Conservation (phyloP, 1,284 basidiomycete genomes). For the Boletus holoroseus region DNA sequence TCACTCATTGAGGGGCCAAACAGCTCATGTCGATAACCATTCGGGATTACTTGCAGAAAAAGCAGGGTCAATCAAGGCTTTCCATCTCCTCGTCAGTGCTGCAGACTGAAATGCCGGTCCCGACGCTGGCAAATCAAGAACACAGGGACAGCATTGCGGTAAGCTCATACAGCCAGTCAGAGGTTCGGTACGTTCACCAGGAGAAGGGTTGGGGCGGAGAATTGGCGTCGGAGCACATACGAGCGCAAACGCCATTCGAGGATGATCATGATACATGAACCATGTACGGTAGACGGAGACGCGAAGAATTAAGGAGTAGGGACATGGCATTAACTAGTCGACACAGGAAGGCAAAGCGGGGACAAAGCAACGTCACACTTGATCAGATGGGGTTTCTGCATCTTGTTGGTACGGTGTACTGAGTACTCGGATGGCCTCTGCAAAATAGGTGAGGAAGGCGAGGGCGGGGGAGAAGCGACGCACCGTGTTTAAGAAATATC, state of each 20-base stretch:
- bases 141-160: conserved; percentile 31
- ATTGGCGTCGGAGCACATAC: conserved; percentile 25
- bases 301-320: not conserved
- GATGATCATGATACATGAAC: conserved; percentile 30
- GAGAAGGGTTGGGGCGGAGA: conserved; percentile 30
- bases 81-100: conserved; percentile 28
- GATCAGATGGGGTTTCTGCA: conserved; percentile 22
- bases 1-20: conserved; percentile 6
- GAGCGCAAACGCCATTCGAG: conserved; percentile 27
- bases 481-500: conserved; percentile 73
- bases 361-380: conserved; percentile 15
- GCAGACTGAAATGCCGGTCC: conserved; percentile 33
- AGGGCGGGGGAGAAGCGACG: conserved; percentile 16
- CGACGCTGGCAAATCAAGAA: conserved; percentile 31
- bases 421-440: conserved; percentile 29
- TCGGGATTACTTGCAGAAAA: conserved; percentile 64
- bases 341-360: not conserved
- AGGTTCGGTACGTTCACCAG: conserved; percentile 33
- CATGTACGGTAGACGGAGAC: conserved; percentile 19
- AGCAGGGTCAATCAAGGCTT: conserved; percentile 36
- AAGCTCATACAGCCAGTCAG: conserved; percentile 30
- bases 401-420: conserved; percentile 25
- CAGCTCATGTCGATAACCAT: conserved; percentile 63
- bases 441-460: conserved; percentile 9
- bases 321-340: conserved; percentile 2